Percentiles rank a stretch among this genome's conserved stretches.
phyloP scores from a whole-genome alignment of 148 eudicot genomes.

The Mesembryanthemum crystallinum region DNA sequence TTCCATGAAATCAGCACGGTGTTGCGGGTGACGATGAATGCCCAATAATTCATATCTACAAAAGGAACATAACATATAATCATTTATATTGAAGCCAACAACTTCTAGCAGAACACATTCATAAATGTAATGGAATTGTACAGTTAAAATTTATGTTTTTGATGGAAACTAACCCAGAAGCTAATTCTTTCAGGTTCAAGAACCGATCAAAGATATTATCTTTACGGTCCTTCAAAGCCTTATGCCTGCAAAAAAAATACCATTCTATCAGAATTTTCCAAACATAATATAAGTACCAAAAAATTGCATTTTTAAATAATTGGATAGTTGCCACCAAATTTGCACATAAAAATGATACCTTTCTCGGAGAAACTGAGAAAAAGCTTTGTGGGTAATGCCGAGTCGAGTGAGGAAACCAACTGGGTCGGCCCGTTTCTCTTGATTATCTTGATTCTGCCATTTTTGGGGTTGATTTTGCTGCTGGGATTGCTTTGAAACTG shows the following conservation, averaged over 20 bases:
- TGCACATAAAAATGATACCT: constrained; percentile 39
- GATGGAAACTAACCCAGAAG: constrained; percentile 66
- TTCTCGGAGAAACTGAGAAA: constrained; percentile 85
- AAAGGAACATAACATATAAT: constrained; percentile 14
- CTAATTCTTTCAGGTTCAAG: constrained; percentile 61
- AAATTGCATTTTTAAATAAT: neutral
- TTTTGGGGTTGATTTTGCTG: constrained; percentile 11
- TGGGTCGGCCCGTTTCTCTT: constrained; percentile 68
- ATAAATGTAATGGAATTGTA: neutral
- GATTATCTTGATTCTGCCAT: constrained; percentile 22
- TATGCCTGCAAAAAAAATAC: constrained; percentile 56
- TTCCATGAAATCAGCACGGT: constrained; percentile 90
- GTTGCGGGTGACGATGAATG: constrained; percentile 77
- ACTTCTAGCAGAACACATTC: constrained; percentile 4
- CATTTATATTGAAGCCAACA: constrained; percentile 6
- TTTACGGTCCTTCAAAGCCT: constrained; percentile 75
- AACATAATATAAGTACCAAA: neutral
- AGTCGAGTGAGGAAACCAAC: constrained; percentile 71
- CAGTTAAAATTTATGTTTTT: neutral
- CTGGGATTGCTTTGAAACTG: constrained; percentile 36
- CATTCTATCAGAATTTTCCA: neutral
- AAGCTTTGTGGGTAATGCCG: constrained; percentile 60
- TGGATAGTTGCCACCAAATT: neutral
- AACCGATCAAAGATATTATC: constrained; percentile 64
- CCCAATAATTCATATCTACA: constrained; percentile 77